Evolutionary conservation across 1,284 basidiomycete genomes (phyloP), one percentile per base, ranked within the genome.

Genomic region (Inonotus obliquus): DNA sequence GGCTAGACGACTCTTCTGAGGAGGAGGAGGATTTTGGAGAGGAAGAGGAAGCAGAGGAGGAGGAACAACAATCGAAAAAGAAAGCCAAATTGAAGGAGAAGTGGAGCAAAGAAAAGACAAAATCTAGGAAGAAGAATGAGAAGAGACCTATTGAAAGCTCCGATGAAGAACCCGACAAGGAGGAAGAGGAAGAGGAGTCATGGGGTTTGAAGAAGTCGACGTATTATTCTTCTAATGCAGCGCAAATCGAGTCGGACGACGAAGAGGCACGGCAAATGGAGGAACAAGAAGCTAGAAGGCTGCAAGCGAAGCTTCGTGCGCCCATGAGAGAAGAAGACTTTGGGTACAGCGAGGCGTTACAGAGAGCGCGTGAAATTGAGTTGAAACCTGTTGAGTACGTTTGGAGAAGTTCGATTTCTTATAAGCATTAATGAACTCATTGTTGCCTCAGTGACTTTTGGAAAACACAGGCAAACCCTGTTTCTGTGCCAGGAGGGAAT

Each of bases 201-300:
- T 96, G 94, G 94, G 94, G 94, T 2, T 78, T 77, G 64, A 84
- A 82, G 66, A 88, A 87, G 71, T 79, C 84, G 29, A 86, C 86
- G 21, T 96, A 95, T 73, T 95, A 96, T 73, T 84, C 92, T 1
- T 91, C 89, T 27, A 93, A 94, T 71, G 91, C 89, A 38, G 85
- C 82, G 21, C 79, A 90, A 59, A 74, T 91, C 37, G 91, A 92
- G 54, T 91, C 91, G 45, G 91, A 92, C 67, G 90, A 92, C 64
- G 92, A 94, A 65, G 91, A 94, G 71, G 91, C 86, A 41, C 83
- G 89, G 69, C 89, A 92, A 69, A 77, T 96, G 62, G 94, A 97
- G 70, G 90, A 94, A 71, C 86, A 90, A 69, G 95, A 98, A 74
- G 92, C 91, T 6, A 86, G 78, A 68, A 79, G 92, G 54, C 73